Conservation (phyloP, 352 stramenopile genomes). For the Thalassiosira ordinaria region DNA sequence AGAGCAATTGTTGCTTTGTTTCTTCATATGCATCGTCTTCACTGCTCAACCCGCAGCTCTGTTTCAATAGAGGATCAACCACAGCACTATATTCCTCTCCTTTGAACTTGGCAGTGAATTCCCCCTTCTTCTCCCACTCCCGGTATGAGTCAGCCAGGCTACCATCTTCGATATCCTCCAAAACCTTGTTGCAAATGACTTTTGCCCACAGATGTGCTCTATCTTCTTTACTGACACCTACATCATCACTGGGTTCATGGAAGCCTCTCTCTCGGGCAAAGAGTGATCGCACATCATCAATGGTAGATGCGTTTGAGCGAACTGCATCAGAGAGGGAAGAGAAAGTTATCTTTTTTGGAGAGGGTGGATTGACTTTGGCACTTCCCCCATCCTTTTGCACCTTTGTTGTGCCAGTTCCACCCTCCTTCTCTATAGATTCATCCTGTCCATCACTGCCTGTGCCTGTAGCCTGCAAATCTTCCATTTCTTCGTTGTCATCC, state of each 20-base stretch:
- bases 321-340: conserved; percentile 53
- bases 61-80: conserved; percentile 32
- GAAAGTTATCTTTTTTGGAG: conserved; percentile 29
- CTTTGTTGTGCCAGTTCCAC: neutral
- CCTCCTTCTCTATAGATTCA: neutral
- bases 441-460: conserved; percentile 8
- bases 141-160: conserved; percentile 77
- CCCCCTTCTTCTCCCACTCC: conserved; percentile 60
- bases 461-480: conserved; percentile 6
- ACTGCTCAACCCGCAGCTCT: conserved; percentile 30
- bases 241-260: conserved; percentile 15
- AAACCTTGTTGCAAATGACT: conserved; percentile 71
- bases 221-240: conserved; percentile 42
- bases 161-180: conserved; percentile 63
- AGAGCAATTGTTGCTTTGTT: conserved; percentile 48
- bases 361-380: neutral
- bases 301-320: conserved; percentile 50
- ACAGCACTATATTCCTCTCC: conserved; percentile 35
- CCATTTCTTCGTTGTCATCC: conserved; percentile 34
- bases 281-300: conserved; percentile 57
- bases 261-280: conserved; percentile 35
- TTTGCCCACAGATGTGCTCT: conserved; percentile 72
- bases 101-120: conserved; percentile 6
- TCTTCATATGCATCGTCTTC: conserved; percentile 24
- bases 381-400: conserved; percentile 4